Base-by-base conservation (phyloP, 202 grass and related monocot genomes). In the Zizania palustris region DNA sequence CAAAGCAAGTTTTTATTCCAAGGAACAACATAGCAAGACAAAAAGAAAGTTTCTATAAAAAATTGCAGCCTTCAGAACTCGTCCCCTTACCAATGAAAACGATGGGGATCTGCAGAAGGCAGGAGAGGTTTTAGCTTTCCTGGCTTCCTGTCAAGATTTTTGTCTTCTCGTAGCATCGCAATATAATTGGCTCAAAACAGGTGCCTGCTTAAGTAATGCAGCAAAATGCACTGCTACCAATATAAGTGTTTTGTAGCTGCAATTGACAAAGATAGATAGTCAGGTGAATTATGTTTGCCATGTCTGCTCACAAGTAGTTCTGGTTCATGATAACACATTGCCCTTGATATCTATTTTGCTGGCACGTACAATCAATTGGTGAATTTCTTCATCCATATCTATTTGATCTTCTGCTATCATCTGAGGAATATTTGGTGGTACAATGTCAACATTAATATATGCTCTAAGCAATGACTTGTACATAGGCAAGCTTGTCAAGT, bases 401-500 rank as follows among this genome's bases (percentile, higher is more conserved):
- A 97, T 83, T 67, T 88, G 35, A 80, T 86, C 93, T 80, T 71
- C 84, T 70, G 85, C 72, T 76, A 88, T 80, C 74, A 86, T 86
- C 65, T 67, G 65, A 64, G 71, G 34, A 66, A 97, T 88, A 85
- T 88, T 78, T 19, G 60, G 85, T 55, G 81, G 69, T 60, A 77
- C 58, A 63, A 14, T 53, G 0, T 73, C 63, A 73, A 76, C 80
- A 80, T 92, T 93, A 57, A 93, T 90, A 60, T 86, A 90, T 44
- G 83, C 56, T 79, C 85, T 76, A 43, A 97, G 73, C 82, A 93
- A 56, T 33, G 83, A 93, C 65, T 90, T 97, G 45, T 90, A 97
- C n/a, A 93, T 33, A 20, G 82, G 60, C 66, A 93, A 88, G 67
- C 44, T 86, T 69, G 85, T 89, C 57, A 93, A 43, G 3, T 81